Base-by-base conservation (phyloP, 345 rosid genomes). In the Brassica incana region DNA sequence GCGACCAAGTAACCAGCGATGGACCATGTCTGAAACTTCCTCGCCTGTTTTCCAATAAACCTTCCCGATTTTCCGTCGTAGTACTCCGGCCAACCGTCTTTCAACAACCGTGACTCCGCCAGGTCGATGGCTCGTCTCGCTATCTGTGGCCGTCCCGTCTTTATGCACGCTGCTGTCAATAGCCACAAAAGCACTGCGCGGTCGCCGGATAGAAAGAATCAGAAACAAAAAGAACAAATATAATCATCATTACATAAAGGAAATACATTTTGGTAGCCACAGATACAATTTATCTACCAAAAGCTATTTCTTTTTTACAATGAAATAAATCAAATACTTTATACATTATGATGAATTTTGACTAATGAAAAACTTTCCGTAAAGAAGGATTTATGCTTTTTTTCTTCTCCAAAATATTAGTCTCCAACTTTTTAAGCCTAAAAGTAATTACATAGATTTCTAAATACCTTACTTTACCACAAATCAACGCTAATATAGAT, bases 1-100 rank as follows among this genome's bases (percentile, higher is more conserved):
- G 92, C 91, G 29, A 88, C 94, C 82, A 88, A 76, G 80, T 86
- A 90, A 38, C 94, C 88, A 0, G 92, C 85, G 12, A 87, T 85
- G 15, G 92, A 88, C 94, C 94, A 88, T 10, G 91, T 88, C 87
- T 90, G 94, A 78, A 68, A 83, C 81, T 88, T 88, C 65, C 92
- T 83, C 8, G 91, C 91, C 20, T 88, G 94, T 72, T 90, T 90
- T 33, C 91, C 89, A 0, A 87, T 70, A 50, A 80, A 87, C 63
- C 87, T 76, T 8, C 95, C 92, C 0, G 76, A 78, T 77, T 83
- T 88, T 3, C 95, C 95, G 25, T 90, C 91, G 20, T 88, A 87
- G 73, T 90, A 90, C 74, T 88, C 94, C 0, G 94, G 94, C 92
- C 92, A 87, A 33, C 86, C 87, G 67, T 90, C 91, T 75, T 87